These are phyloP conservation scores for Colletotrichum sp. DNA, from an alignment of 2,329 filamentous ascomycete species.

Conservation along the genomic window DNA sequence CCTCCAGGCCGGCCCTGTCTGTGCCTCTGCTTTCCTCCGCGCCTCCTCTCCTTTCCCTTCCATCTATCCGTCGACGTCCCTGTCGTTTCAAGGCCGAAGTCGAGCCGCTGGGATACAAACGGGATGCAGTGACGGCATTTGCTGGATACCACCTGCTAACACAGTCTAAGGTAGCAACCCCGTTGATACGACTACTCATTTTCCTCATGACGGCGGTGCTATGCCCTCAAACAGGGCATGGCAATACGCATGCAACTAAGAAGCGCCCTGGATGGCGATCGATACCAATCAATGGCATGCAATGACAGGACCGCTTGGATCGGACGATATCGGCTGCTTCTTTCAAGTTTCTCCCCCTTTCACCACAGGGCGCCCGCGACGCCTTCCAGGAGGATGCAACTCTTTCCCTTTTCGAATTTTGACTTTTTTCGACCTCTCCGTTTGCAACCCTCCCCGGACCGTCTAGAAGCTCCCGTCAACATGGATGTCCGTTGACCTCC, in stretches of 20 bases:
- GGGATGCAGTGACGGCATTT: not conserved
- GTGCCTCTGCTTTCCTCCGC: not conserved
- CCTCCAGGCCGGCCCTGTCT: not conserved
- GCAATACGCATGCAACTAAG: not conserved
- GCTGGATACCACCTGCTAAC: not conserved
- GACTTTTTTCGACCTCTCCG: constrained; percentile 1
- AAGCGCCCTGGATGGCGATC: constrained; percentile 9
- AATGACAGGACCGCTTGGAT: not conserved
- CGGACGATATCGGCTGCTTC: not conserved
- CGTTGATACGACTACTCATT: not conserved
- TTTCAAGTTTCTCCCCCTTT: not conserved
- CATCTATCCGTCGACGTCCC: not conserved
- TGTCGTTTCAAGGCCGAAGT: not conserved
- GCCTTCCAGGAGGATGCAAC: not conserved
- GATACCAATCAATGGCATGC: not conserved
- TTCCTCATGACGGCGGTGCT: not conserved
- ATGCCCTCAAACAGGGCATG: not conserved
- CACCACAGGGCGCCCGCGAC: not conserved
- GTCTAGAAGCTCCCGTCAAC: constrained; percentile 2
- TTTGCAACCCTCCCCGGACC: constrained; percentile 18
- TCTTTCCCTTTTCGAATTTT: constrained; percentile 19
- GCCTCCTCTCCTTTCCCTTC: not conserved
- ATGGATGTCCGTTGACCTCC: not conserved
- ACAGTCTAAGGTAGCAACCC: not conserved
- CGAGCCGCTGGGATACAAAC: not conserved